Evolutionary conservation across 2,329 filamentous ascomycete species (phyloP), one percentile per base, ranked within the genome.

Genomic region (Aspergillus vadensis): DNA sequence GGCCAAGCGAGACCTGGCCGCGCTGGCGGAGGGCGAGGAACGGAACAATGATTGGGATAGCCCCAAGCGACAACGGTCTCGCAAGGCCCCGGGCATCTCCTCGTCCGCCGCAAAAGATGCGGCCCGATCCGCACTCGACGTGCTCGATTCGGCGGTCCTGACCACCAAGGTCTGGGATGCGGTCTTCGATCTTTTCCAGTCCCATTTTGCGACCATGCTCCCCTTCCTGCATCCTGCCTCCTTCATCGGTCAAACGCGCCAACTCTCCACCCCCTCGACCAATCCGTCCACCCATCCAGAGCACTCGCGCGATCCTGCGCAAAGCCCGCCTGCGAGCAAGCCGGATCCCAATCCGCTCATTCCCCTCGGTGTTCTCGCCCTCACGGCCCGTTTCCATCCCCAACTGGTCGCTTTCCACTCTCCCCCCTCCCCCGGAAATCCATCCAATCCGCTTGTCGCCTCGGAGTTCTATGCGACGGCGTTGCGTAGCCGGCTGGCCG

Each of bases 181-280:
- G 59, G 72, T 86, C 72, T 85, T 83, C 65, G 82, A 83, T 52
- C 81, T 86, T n/a, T 86, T 85, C 67, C 82, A 86, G 69, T 77
- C 80, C 21, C 83, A 86, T 67, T 86, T 82, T 66, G 81, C 83
- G 0, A 83, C 83, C 15, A 79, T 86, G 55, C 75, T 86, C 4
- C 83, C 84, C 1, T 86, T 86, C 66, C 66, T 86, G 19, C 84
- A 86, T 65, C 81, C 81, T 12, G 78, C 81, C 6, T 83, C 80
- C 3, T 86, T 86, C 58, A 74, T 84, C 57, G 77, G 79, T 51
- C 81, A 82, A 60, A 76, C 83, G 44, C 74, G 77, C 27, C 76
- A 76, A 44, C 67, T 78, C 4, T 71, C 73, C n/a, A 53, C 67
- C 10, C 55, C 63, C 21, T 60, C 69, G 25, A 55, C 60, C 12